Evolutionary conservation across 192 early-diverging fungal genomes (phyloP), one percentile per base, ranked within the genome.

Genomic region (Ramicandelaber brevisporus): DNA sequence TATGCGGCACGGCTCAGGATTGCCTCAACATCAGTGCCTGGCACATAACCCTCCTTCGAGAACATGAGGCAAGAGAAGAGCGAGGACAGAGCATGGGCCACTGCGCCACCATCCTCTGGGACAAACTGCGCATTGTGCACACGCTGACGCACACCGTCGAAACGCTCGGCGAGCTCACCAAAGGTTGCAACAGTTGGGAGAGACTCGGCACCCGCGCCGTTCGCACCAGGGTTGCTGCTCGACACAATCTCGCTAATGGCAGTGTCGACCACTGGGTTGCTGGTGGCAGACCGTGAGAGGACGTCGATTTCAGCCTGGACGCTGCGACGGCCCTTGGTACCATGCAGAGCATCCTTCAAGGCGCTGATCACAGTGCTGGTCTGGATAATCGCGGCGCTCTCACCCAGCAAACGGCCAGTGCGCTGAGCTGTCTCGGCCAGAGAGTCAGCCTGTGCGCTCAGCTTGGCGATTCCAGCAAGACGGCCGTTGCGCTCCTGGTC

Each of bases 401-500:
- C 49, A 27, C 73, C 63, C 33, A 80, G 58, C 25, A 53, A 46
- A 12, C 73, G 68, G 5, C 68, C 70, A 30, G 72, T 74, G 14
- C 71, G 48, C 27, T 73, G 36, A 3, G 63, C 53, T 35, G 73
- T 50, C 26, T 58, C 45, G 31, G 75, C 70, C 15, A 96, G 59
- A 21, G 71, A 52, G 39, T 70, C 72, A 14, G 85, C 46, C 42
- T 79, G 76, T 12, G 69, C 40, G 32, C 63, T 61, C 26, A 96
- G 63, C 29, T 76, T 63, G 44, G 88, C 82, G 24, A 96, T 43
- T 20, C 70, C 61, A 5, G 78, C 80, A 33, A 96, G 52, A 10
- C 89, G 75, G 9, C 81, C 82, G 12, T 65, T 67, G 33, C 89
- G 73, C 56, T 96, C 89, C 26, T 75, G 56, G 34, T 96, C 89